Percentiles rank a stretch among this genome's conserved stretches.
phyloP scores from a whole-genome alignment of 192 early-diverging fungal species.

The Fimicolochytrium jonesii region DNA sequence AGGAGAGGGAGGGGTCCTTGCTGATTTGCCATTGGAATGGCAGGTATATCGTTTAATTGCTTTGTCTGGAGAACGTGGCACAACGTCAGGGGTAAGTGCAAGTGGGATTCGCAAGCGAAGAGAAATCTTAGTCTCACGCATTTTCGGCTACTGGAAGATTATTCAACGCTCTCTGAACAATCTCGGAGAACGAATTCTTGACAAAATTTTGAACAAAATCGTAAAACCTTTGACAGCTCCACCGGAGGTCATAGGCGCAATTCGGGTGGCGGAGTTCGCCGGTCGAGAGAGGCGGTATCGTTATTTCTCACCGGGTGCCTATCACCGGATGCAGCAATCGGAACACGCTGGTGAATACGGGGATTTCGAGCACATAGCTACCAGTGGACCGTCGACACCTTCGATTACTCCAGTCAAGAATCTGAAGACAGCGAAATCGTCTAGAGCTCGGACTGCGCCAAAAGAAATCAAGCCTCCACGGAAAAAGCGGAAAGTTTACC shows the following conservation, averaged over 20 bases:
- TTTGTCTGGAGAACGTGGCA: slow-evolving; percentile 45
- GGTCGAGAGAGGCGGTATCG: slow-evolving; percentile 62
- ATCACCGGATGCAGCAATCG: slow-evolving; percentile 7
- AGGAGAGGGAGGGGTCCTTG: slow-evolving; percentile 45
- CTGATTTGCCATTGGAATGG: slow-evolving; percentile 58
- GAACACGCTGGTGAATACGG: slow-evolving; percentile 5
- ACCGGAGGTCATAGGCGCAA: slow-evolving; percentile 32
- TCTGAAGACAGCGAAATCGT: no score
- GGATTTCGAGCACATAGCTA: background rate
- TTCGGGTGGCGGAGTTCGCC: slow-evolving; percentile 50
- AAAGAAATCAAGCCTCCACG: background rate
- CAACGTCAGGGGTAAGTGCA: slow-evolving; percentile 42
- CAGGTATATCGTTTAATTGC: slow-evolving; percentile 59
- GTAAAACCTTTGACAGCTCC: slow-evolving; percentile 32
- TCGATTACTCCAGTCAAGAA: no score
- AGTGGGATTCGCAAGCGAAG: background rate
- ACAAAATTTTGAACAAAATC: slow-evolving; percentile 43
- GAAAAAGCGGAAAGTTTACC: background rate
- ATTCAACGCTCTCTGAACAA: slow-evolving; percentile 47
- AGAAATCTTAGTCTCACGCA: background rate
- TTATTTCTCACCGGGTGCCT: slow-evolving; percentile 48
- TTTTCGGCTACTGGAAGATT: slow-evolving; percentile 6
- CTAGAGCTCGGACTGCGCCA: no score
- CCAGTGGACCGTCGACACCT: background rate
- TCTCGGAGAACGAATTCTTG: slow-evolving; percentile 44